Evolutionary conservation across 2,329 filamentous ascomycete species (phyloP).

Genomic region (Seiridium unicorne): DNA sequence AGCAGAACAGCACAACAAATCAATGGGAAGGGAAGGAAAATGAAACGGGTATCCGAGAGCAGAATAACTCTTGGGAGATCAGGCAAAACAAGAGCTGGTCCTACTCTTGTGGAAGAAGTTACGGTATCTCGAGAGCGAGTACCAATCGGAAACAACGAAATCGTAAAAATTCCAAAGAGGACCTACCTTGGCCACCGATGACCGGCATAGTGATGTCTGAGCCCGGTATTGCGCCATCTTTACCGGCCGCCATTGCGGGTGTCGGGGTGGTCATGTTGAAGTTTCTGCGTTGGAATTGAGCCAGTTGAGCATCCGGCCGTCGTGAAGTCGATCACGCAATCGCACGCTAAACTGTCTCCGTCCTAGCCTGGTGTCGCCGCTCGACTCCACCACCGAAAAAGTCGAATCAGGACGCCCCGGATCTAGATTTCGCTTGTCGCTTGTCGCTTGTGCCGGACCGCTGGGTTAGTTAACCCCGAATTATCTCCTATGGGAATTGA

Average conservation of each 20-base stretch:
- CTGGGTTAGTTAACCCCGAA: neutral
- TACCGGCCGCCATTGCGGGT: conserved; percentile 10
- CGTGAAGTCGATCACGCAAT: conserved; percentile 21
- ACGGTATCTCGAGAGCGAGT: conserved; percentile 1
- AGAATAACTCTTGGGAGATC: conserved; percentile 7
- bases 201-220: conserved; percentile 1
- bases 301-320: neutral
- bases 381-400: conserved; percentile 13
- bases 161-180: conserved; percentile 9
- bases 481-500: neutral
- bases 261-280: conserved; percentile 9
- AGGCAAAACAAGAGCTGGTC: conserved; percentile 6
- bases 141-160: conserved; percentile 11
- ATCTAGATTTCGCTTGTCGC: too few species aligned
- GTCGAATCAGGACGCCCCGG: neutral
- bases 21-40: conserved; percentile 1
- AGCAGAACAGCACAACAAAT: conserved; percentile 1
- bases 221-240: conserved; percentile 9
- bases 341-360: conserved; percentile 10
- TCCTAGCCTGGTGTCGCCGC: conserved; percentile 10
- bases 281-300: conserved; percentile 16
- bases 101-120: neutral
- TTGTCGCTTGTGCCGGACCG: neutral
- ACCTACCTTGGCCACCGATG: conserved; percentile 17
- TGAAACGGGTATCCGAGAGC: conserved; percentile 1